Conservation (phyloP, 2,329 filamentous ascomycete species). For the Calonectria leucothoes region DNA sequence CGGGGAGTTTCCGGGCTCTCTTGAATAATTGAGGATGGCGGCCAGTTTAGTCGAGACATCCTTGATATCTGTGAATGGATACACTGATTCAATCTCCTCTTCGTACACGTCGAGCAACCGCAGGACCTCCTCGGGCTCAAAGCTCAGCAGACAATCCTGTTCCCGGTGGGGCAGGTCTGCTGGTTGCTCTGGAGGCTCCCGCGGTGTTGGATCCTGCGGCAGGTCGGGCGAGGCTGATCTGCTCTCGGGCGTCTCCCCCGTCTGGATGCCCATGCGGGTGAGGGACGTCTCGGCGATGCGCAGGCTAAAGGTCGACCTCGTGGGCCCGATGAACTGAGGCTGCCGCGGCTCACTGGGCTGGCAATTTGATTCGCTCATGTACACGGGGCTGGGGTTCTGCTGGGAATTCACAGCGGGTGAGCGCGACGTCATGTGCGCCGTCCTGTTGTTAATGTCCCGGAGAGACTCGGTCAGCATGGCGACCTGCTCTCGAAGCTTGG, state of each 20-base stretch:
- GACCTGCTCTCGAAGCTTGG: conserved; percentile 45
- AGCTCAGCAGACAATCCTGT: conserved; percentile 11
- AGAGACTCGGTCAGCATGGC: conserved; percentile 40
- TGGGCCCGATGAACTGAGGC: conserved; percentile 52
- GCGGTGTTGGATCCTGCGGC: conserved; percentile 43
- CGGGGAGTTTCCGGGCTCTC: neutral
- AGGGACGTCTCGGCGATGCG: conserved; percentile 49
- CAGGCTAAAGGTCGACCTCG: conserved; percentile 48
- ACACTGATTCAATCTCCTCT: conserved; percentile 54
- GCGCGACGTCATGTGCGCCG: conserved; percentile 21
- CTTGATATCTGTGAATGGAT: conserved; percentile 47
- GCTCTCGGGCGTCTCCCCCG: conserved; percentile 41
- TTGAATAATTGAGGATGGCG: conserved; percentile 6
- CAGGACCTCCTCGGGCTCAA: conserved; percentile 12
- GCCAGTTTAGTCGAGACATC: conserved; percentile 3
- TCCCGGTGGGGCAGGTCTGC: neutral
- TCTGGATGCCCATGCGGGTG: conserved; percentile 49
- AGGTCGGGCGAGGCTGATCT: conserved; percentile 34
- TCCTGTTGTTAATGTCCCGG: conserved; percentile 40
- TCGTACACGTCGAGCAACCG: conserved; percentile 42
- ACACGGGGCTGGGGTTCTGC: conserved; percentile 28
- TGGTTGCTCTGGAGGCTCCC: neutral
- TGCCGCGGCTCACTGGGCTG: conserved; percentile 39
- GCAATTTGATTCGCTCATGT: conserved; percentile 14
- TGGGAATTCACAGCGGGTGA: conserved; percentile 22